Percentiles rank a stretch among this genome's conserved stretches.
Conservation (phyloP, 2,329 filamentous ascomycete species). For the Calonectria leucothoes region DNA sequence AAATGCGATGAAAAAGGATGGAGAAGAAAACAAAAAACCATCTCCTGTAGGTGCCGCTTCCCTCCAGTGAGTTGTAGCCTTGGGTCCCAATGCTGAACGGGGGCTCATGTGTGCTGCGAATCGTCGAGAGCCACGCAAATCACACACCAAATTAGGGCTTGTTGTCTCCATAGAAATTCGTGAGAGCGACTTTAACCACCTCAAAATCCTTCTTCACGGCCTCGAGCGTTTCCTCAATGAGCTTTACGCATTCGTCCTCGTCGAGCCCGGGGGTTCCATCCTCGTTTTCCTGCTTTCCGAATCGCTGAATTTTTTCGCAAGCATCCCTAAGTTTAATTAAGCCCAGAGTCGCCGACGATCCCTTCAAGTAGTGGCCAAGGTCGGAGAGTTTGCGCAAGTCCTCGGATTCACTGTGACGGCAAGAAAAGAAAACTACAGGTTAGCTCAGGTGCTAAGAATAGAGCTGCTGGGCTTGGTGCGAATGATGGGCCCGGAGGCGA, state of each 20-base stretch:
- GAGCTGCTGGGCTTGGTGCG: neutral
- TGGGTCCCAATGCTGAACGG: neutral
- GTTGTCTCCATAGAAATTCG: conserved; percentile 67
- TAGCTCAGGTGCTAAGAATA: conserved; percentile 1
- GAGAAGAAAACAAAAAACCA: neutral
- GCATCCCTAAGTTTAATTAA: conserved; percentile 90
- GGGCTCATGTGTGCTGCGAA: neutral
- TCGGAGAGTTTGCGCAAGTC: conserved; percentile 82
- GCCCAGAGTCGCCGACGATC: conserved; percentile 93
- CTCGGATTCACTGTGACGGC: conserved; percentile 65
- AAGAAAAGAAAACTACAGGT: neutral
- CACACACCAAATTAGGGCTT: conserved; percentile 7
- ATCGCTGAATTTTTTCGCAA: conserved; percentile 97
- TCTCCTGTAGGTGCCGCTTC: neutral
- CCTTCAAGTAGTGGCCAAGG: conserved; percentile 96
- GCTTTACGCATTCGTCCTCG: conserved; percentile 74
- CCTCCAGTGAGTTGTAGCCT: neutral
- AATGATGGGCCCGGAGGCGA: neutral
- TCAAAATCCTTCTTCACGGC: conserved; percentile 81
- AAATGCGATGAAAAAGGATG: neutral
- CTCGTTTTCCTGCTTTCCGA: conserved; percentile 84
- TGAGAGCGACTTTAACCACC: conserved; percentile 77
- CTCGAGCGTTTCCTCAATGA: conserved; percentile 76
- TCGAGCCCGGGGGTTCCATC: conserved; percentile 77
- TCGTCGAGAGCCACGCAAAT: neutral